Percentiles rank a stretch among this genome's conserved stretches.
These are phyloP conservation scores for Dorcoceras hygrometricum DNA, from an alignment of 257 asterid genomes.

Conservation along the genomic window DNA sequence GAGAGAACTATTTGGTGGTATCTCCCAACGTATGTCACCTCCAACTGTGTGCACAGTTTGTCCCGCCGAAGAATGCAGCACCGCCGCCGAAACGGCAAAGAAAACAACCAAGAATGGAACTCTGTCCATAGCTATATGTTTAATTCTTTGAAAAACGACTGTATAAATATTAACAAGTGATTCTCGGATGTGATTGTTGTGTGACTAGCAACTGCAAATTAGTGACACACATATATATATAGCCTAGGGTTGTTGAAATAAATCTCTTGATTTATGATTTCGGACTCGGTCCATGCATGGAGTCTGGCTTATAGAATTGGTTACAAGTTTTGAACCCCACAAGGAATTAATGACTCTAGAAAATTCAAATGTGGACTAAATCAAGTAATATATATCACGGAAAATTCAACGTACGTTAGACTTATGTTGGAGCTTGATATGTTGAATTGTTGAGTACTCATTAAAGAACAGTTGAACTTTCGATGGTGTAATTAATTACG, in stretches of 20 bases:
- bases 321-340: not conserved
- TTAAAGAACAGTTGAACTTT: not conserved
- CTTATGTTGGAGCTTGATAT: not conserved
- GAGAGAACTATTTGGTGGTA: conserved; percentile 27
- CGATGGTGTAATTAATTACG: not conserved
- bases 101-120: conserved; percentile 9
- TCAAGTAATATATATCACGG: not conserved
- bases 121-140: conserved; percentile 19
- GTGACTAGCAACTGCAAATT: not conserved
- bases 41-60: conserved; percentile 37
- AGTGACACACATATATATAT: conserved; percentile 22
- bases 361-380: not conserved
- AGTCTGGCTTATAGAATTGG: not conserved
- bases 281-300: too few relatives aligned
- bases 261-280: too few relatives aligned
- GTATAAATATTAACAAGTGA: too few relatives aligned
- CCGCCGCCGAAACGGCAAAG: conserved; percentile 20
- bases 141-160: not conserved
- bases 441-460: not conserved
- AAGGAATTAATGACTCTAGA: not conserved
- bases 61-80: conserved; percentile 26
- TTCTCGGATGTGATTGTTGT: not conserved
- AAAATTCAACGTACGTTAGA: too few relatives aligned
- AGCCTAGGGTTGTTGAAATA: conserved; percentile 3
- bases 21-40: conserved; percentile 33